Percentiles rank a stretch among this genome's conserved stretches.
Conservation (phyloP, 179 eudicot species). For the Pouteria campechiana region DNA sequence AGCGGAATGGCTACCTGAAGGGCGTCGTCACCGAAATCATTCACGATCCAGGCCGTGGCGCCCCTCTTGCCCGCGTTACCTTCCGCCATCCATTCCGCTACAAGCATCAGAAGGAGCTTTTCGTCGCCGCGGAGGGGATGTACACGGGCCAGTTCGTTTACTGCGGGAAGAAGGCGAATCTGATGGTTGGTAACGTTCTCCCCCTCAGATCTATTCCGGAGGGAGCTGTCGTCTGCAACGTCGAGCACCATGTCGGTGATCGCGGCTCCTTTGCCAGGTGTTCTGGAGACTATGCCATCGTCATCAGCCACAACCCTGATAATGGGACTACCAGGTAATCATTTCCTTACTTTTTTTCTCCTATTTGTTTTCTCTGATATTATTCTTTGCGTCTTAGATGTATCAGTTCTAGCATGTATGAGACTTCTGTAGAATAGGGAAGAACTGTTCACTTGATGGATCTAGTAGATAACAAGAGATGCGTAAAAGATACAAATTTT, state of each 20-base stretch:
- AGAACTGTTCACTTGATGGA: too few relatives aligned
- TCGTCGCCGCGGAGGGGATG: constrained; percentile 29
- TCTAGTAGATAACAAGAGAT: too few relatives aligned
- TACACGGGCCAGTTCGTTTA: constrained; percentile 30
- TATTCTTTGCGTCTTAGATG: not conserved
- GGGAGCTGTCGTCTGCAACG: constrained; percentile 48
- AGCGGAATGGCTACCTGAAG: constrained; percentile 39
- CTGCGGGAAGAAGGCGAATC: constrained; percentile 44
- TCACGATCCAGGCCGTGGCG: constrained; percentile 47
- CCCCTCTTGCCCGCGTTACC: constrained; percentile 34
- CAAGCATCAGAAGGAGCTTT: constrained; percentile 32
- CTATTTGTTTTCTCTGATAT: not conserved
- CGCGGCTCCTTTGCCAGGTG: constrained; percentile 34
- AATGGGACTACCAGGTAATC: constrained; percentile 34
- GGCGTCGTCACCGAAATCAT: constrained; percentile 36
- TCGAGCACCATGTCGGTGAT: constrained; percentile 47
- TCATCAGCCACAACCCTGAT: constrained; percentile 41
- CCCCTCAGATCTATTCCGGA: constrained; percentile 40
- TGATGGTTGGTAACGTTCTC: constrained; percentile 38
- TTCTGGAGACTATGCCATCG: constrained; percentile 39
- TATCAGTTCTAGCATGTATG: not conserved
- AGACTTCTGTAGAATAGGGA: too few relatives aligned
- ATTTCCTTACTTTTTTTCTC: not conserved
- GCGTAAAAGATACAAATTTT: too few relatives aligned
- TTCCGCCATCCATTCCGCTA: constrained; percentile 35